Percentiles rank a stretch among this genome's conserved stretches.
Evolutionary conservation across 371 early-diverging fungal genomes (phyloP).

Genomic region (Mortierella sp.): DNA sequence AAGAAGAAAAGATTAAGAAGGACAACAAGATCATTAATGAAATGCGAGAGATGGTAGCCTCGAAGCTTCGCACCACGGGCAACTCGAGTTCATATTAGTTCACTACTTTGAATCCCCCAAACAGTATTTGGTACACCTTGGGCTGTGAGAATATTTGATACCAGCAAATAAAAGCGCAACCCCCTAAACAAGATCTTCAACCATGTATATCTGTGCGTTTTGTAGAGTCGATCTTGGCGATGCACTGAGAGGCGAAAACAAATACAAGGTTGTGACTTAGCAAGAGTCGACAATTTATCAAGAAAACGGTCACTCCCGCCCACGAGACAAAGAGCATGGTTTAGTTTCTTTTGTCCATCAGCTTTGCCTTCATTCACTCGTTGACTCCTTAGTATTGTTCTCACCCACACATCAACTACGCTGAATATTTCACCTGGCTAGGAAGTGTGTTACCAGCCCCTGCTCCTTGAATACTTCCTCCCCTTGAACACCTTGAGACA

Average conservation of each 20-base stretch:
- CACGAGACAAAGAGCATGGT: neutral
- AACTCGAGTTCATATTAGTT: slow-evolving; percentile 20
- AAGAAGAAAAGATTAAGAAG: slow-evolving; percentile 89
- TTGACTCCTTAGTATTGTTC: neutral
- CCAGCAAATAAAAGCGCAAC: too few species aligned
- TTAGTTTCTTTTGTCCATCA: neutral
- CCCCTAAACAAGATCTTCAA: too few species aligned
- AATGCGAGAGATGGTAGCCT: slow-evolving; percentile 75
- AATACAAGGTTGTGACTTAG: neutral
- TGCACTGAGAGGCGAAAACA: too few species aligned
- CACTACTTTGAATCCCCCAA: too few species aligned
- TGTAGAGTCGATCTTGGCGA: too few species aligned
- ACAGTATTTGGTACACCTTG: too few species aligned
- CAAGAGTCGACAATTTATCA: neutral
- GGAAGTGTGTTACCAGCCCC: neutral
- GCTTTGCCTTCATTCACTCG: neutral
- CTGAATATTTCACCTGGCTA: neutral
- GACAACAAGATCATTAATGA: slow-evolving; percentile 92
- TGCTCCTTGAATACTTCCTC: neutral
- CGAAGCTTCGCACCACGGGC: slow-evolving; percentile 54
- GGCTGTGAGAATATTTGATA: too few species aligned
- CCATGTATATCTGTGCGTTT: neutral
- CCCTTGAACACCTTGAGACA: neutral
- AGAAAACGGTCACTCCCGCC: neutral
- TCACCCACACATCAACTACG: neutral